Percentiles rank a stretch among this genome's conserved stretches.
phyloP scores from a whole-genome alignment of 2,329 filamentous ascomycete species.

The Aspergillus eucalypticola region DNA sequence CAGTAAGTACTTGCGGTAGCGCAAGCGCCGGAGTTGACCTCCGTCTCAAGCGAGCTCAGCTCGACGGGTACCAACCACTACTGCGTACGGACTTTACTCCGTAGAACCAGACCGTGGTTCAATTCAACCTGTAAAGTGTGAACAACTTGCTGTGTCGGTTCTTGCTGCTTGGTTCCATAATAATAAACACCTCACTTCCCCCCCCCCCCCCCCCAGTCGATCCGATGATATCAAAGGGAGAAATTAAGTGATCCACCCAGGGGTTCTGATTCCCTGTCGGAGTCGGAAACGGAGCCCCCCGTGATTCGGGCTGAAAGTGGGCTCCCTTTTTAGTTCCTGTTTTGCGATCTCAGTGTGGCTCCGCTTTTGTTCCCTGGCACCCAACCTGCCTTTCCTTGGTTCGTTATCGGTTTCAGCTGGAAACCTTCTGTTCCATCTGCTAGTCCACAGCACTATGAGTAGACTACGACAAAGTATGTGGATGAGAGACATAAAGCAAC shows the following conservation, averaged over 20 bases:
- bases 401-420: conserved; percentile 7
- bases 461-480: neutral
- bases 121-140: neutral
- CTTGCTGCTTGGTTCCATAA: neutral
- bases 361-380: conserved; percentile 11
- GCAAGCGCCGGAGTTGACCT: conserved; percentile 1
- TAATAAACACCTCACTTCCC: neutral
- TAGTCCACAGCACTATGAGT: neutral
- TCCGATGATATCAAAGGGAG: conserved; percentile 21
- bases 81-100: neutral
- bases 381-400: neutral
- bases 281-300: conserved; percentile 20
- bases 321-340: conserved; percentile 6
- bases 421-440: neutral
- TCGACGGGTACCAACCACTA: neutral
- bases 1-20: conserved; percentile 1
- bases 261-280: conserved; percentile 27
- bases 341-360: neutral
- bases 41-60: neutral
- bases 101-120: neutral
- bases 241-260: conserved; percentile 35
- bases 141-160: neutral
- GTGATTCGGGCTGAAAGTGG: conserved; percentile 17
- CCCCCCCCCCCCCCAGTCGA: conserved; percentile 22
- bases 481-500: too few species aligned